Evolutionary conservation across 1,284 basidiomycete species (phyloP), one percentile per base, ranked within the genome.

Genomic region (Ganoderma resinaceum): DNA sequence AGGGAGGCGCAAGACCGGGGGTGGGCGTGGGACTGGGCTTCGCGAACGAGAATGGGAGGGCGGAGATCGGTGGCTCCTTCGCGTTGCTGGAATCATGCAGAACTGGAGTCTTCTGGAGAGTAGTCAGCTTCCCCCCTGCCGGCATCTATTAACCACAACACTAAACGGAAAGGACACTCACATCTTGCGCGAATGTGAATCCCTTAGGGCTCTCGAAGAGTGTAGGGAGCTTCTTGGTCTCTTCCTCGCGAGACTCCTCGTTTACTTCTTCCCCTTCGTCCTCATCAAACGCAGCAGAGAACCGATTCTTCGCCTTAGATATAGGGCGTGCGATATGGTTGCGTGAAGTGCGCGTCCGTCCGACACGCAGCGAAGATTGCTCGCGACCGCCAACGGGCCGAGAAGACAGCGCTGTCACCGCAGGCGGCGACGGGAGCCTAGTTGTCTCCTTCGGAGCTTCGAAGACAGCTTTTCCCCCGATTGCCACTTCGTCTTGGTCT

Each of bases 121-220:
- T 74, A 65, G 29, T 60, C 18, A 61, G 29, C 43, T 46, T 37
- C 52, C 12, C 4, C 12, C 20, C 23, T 33, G 52, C 26, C 38
- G 23, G 29, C 58, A 20, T 18, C 4, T 0, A 38, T 16, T 26
- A 8, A 3, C 42, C 23, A 33, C 29, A 37, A 63, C 37, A n/a
- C 26, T 18, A 20, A 35, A 63, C 8, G 33, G 23, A 8, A 64
- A 2, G 62, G 67, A 40, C 35, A 82, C 89, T 74, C 75, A 90
- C 89, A 75, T 87, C 85, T 72, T 87, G 86, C 2, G 89, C 85
- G 73, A 94, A 93, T 61, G 82, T 87, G 78, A 94, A 94, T 1
- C 85, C 87, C 62, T 82, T 77, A n/a, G 90, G 87, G 31, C 89
- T 81, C 57, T 88, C 82, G 76, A 90, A 93, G 12, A 82, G 78